Base-by-base conservation (phyloP, 306 rosid genomes). In the Lathyrus tuberosus region DNA sequence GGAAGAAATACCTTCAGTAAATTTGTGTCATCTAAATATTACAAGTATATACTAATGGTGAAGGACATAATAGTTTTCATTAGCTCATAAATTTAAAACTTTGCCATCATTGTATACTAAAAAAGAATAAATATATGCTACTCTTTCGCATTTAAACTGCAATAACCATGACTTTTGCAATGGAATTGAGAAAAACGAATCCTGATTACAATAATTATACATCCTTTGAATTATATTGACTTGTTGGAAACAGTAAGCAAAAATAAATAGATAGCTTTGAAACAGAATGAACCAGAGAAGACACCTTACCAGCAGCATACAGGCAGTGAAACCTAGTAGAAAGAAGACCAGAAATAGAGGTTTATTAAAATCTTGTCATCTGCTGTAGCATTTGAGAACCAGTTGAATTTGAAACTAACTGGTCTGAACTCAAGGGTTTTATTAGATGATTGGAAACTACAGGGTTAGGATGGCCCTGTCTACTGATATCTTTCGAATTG, bases 381-480 rank as follows among this genome's bases (percentile, higher is more conserved):
- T 76, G 81, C 70, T 76, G 83, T 56, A 82, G 76, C 71, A 79
- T 75, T 69, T 62, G 86, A 68, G 86, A 76, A 62, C 76, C 67
- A 72, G 74, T 7, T 40, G 86, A 67, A 72, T 83, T 84, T 33
- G 81, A 62, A 62, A 79, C 74, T 65, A 83, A 57, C 52, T 83
- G 86, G 53, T 83, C 86, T 24, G 86, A 76, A 77, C 62, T 67
- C 51, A 76, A 12, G 58, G 86, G 79, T 66, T 83, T 76, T 13
- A 57, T 53, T 41, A 83, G 49, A 67, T 87, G 88, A 79, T 80
- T 88, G 73, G 84, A 72, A 74, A 78, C 81, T 42, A 77, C 89
- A 28, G 92, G 76, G 51, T 81, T 87, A 63, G 88, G 85, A 73
- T 80, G 77, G 30, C 96, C 95, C 82, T 84, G 91, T 81, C 88